Conservation (phyloP, 768 basidiomycete genomes). For the Vararia minispora region DNA sequence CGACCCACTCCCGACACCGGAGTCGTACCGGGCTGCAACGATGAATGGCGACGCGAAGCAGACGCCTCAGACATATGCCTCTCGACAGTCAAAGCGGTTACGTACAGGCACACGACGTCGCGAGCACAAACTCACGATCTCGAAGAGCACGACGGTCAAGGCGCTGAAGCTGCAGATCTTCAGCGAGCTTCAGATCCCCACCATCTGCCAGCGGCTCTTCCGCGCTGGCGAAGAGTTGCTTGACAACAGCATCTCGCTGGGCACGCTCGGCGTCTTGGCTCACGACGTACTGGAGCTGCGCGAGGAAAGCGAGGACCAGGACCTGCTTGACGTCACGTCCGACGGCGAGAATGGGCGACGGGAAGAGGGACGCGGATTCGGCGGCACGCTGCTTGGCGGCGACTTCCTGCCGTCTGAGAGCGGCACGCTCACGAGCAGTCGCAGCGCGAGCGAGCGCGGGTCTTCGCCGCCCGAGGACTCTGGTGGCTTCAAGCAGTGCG, state of each 20-base stretch:
- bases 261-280: constrained; percentile 42
- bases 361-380: constrained; percentile 59
- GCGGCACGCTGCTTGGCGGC: constrained; percentile 56
- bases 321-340: constrained; percentile 35
- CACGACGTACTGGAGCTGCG: constrained; percentile 58
- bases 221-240: constrained; percentile 50
- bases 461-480: constrained; percentile 10
- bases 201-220: constrained; percentile 66
- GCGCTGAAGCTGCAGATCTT: constrained; percentile 35
- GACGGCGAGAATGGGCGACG: constrained; percentile 39
- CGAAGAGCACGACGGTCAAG: constrained; percentile 24
- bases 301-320: constrained; percentile 50
- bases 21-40: constrained; percentile 16
- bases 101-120: constrained; percentile 42
- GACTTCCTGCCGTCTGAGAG: constrained; percentile 23
- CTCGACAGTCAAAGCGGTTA: constrained; percentile 63
- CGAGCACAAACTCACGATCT: constrained; percentile 42
- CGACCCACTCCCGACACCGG: constrained; percentile 20
- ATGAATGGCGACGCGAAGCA: neutral
- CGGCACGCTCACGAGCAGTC: constrained; percentile 7
- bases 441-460: constrained; percentile 11
- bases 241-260: constrained; percentile 41
- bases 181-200: constrained; percentile 51
- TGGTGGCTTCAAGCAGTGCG: constrained; percentile 7
- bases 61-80: constrained; percentile 8